phyloP scores from a whole-genome alignment of 805 yeast species.

The Jamesozyma piceae region DNA sequence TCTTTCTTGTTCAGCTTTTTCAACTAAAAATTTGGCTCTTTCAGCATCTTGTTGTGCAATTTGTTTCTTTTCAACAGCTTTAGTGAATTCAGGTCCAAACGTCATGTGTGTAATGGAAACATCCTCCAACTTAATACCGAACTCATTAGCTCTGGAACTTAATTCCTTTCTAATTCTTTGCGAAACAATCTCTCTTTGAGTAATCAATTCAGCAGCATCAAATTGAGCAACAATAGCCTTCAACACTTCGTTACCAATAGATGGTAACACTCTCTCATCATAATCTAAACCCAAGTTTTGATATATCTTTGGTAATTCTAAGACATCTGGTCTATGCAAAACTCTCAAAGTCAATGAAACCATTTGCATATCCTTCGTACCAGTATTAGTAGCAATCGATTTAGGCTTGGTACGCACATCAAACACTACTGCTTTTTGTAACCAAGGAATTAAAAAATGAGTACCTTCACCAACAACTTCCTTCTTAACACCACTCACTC shows the following conservation, averaged over 20 bases:
- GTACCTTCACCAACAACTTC: conserved; percentile 94
- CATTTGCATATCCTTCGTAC: conserved; percentile 94
- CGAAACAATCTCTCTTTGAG: conserved; percentile 92
- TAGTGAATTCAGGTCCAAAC: conserved; percentile 92
- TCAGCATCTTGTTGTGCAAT: conserved; percentile 99
- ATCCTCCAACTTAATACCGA: conserved; percentile 86
- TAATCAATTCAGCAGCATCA: conserved; percentile 92
- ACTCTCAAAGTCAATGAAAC: conserved; percentile 90
- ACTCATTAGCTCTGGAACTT: conserved; percentile 73
- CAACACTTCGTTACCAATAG: conserved; percentile 85
- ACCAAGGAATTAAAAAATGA: conserved; percentile 91
- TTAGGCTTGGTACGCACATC: conserved; percentile 96
- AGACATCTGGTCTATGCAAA: conserved; percentile 86
- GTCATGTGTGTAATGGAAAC: conserved; percentile 97
- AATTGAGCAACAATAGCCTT: conserved; percentile 88
- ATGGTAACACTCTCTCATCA: conserved; percentile 88
- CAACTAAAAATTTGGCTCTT: conserved; percentile 86
- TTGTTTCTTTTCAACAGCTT: conserved; percentile 97
- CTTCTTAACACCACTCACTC: conserved; percentile 79
- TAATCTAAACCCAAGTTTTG: conserved; percentile 89
- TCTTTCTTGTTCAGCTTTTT: conserved; percentile 94
- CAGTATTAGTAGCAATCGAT: conserved; percentile 87
- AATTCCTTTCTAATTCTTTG: conserved; percentile 82
- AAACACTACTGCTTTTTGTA: conserved; percentile 80
- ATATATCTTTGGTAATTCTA: conserved; percentile 72